A percentile compares a stretch with the other conserved stretches of the same genome.
These are phyloP conservation scores for Aphanomyces cochlioides DNA, from an alignment of 352 stramenopile species.

Conservation along the genomic window DNA sequence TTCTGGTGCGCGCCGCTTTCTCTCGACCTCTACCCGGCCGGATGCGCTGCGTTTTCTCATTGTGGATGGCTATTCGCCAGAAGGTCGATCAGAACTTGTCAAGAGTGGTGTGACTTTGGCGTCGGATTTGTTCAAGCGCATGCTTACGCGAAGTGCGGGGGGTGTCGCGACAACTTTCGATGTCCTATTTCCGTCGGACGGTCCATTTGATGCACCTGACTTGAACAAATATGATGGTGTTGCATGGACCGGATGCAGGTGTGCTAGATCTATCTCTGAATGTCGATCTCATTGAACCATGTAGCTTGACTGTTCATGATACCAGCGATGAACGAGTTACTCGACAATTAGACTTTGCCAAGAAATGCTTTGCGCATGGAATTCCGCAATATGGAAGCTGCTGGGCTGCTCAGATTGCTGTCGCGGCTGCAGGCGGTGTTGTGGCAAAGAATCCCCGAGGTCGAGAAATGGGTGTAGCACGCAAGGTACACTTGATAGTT, in stretches of 20 bases:
- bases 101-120: conserved; percentile 4
- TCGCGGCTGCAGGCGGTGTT: conserved; percentile 55
- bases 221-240: conserved; percentile 72
- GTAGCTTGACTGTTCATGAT: conserved; percentile 59
- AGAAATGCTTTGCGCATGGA: conserved; percentile 63
- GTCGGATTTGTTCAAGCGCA: conserved; percentile 1
- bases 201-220: conserved; percentile 55
- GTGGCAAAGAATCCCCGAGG: conserved; percentile 62
- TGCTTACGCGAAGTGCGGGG: background rate
- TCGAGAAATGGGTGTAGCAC: conserved; percentile 69
- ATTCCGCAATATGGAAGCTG: conserved; percentile 68
- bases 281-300: background rate
- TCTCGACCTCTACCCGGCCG: conserved; percentile 32
- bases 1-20: conserved; percentile 9
- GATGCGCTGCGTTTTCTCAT: conserved; percentile 23
- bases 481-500: conserved; percentile 38
- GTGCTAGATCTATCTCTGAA: background rate
- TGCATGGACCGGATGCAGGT: conserved; percentile 68
- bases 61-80: conserved; percentile 25
- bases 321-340: conserved; percentile 51
- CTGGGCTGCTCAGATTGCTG: conserved; percentile 77
- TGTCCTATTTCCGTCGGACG: conserved; percentile 64
- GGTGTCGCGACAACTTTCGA: conserved; percentile 36
- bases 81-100: conserved; percentile 17
- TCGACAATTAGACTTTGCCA: conserved; percentile 70